Conservation (phyloP, 1,139 yeast genomes). For the Protomyces inundatus region DNA sequence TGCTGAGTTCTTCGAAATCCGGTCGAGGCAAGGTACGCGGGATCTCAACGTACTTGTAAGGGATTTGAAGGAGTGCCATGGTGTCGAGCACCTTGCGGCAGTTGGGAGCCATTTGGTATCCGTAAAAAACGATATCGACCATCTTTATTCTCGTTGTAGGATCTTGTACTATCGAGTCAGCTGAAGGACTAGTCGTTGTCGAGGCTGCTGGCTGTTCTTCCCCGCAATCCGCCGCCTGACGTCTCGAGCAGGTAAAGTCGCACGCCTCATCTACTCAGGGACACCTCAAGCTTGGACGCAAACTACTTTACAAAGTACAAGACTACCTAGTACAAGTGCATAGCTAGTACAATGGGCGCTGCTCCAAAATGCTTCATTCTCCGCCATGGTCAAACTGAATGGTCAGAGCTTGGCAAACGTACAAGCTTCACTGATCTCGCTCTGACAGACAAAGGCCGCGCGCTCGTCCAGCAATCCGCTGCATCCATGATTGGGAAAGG, state of each 20-base stretch:
- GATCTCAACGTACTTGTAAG: slow-evolving; percentile 17
- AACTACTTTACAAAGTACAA: too few relatives aligned
- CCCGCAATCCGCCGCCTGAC: too few relatives aligned
- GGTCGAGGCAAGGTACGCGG: slow-evolving; percentile 15
- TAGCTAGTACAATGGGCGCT: neutral
- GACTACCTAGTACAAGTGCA: too few relatives aligned
- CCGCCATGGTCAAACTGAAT: slow-evolving; percentile 67
- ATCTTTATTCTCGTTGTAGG: neutral
- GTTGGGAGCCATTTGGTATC: slow-evolving; percentile 23
- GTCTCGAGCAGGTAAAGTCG: too few relatives aligned
- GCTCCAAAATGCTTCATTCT: neutral
- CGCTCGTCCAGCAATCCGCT: slow-evolving; percentile 72
- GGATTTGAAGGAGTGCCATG: neutral
- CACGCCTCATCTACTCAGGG: too few relatives aligned
- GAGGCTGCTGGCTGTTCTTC: too few relatives aligned
- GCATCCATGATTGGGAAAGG: slow-evolving; percentile 58
- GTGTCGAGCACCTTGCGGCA: slow-evolving; percentile 4
- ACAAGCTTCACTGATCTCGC: slow-evolving; percentile 79
- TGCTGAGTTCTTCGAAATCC: slow-evolving; percentile 9
- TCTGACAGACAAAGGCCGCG: slow-evolving; percentile 70
- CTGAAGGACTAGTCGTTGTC: too few relatives aligned
- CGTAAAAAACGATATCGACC: slow-evolving; percentile 9
- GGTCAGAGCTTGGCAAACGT: slow-evolving; percentile 91
- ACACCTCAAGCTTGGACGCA: too few relatives aligned
- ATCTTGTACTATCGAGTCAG: too few relatives aligned